phyloP scores from a whole-genome alignment of 1,284 basidiomycete species.

The Tremellales sp. region DNA sequence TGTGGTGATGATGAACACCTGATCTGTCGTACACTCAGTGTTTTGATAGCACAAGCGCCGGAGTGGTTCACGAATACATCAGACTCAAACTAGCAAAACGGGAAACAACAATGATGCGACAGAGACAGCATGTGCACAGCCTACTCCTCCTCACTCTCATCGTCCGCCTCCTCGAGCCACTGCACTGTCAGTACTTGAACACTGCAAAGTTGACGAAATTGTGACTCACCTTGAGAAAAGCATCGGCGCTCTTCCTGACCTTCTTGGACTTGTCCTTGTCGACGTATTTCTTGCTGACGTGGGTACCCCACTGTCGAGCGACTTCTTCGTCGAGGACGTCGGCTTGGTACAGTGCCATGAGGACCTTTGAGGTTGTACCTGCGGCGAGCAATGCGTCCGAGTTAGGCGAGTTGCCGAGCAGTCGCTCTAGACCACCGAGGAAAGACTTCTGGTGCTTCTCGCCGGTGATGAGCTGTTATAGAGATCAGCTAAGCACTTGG shows the following conservation, averaged over 20 bases:
- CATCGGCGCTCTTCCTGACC: constrained; percentile 90
- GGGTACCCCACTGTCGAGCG: constrained; percentile 88
- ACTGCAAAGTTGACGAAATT: too few species aligned
- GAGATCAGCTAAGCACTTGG: too few species aligned
- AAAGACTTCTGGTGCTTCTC: constrained; percentile 96
- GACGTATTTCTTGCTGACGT: constrained; percentile 96
- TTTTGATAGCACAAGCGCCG: too few species aligned
- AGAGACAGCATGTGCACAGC: too few species aligned
- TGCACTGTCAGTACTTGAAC: constrained; percentile 5
- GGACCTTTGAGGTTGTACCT: constrained; percentile 60
- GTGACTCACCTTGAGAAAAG: constrained; percentile 70
- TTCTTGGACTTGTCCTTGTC: constrained; percentile 94
- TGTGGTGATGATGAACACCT: too few species aligned
- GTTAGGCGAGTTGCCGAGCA: constrained; percentile 66
- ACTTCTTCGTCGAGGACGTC: constrained; percentile 92
- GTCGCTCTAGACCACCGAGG: constrained; percentile 81
- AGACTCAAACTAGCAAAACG: too few species aligned
- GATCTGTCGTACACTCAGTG: too few species aligned
- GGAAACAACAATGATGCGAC: neutral
- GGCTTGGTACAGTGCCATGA: constrained; percentile 91
- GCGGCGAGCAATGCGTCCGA: constrained; percentile 33
- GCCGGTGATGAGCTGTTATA: constrained; percentile 50
- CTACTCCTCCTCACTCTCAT: constrained; percentile 35
- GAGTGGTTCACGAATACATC: too few species aligned
- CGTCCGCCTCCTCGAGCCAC: constrained; percentile 46